A percentile compares a stretch with the other conserved stretches of the same genome.
Evolutionary conservation across 495 filamentous ascomycete genomes (phyloP).

Genomic region (Neurospora sp.): DNA sequence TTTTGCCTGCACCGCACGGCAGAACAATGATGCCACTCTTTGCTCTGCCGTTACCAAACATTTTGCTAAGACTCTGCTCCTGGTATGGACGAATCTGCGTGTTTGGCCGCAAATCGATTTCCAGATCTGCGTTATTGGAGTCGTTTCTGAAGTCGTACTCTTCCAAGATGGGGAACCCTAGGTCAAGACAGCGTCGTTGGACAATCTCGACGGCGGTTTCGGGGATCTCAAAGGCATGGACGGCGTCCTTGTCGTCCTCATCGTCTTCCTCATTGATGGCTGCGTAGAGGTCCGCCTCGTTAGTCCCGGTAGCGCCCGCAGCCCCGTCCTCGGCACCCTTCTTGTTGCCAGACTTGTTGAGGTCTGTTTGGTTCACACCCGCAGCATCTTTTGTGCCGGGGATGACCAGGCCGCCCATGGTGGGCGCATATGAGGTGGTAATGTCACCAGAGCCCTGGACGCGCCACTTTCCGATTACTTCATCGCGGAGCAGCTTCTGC

Average conservation of each 20-base stretch:
- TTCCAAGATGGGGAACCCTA: constrained; percentile 80
- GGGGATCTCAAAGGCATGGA: constrained; percentile 90
- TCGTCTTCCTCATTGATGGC: constrained; percentile 75
- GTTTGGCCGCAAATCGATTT: constrained; percentile 81
- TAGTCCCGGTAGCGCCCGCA: background rate
- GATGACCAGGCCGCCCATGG: constrained; percentile 84
- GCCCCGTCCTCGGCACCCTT: constrained; percentile 15
- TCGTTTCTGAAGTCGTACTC: constrained; percentile 99
- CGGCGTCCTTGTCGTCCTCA: constrained; percentile 77
- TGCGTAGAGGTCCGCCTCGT: constrained; percentile 36
- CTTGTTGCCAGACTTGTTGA: constrained; percentile 23
- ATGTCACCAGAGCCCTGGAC: constrained; percentile 54
- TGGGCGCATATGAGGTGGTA: constrained; percentile 70
- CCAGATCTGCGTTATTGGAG: constrained; percentile 73
- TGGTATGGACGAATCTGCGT: constrained; percentile 87
- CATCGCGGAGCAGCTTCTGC: constrained; percentile 64
- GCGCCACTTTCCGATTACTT: constrained; percentile 33
- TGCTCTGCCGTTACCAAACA: constrained; percentile 97
- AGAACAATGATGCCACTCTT: constrained; percentile 97
- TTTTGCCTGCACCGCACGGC: constrained; percentile 96
- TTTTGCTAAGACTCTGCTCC: constrained; percentile 93
- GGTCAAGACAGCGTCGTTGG: constrained; percentile 78
- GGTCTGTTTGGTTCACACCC: constrained; percentile 59
- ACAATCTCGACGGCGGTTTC: constrained; percentile 70
- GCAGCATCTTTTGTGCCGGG: constrained; percentile 91